Conservation (phyloP, 2,329 filamentous ascomycete genomes). For the Fusarium palustre region DNA sequence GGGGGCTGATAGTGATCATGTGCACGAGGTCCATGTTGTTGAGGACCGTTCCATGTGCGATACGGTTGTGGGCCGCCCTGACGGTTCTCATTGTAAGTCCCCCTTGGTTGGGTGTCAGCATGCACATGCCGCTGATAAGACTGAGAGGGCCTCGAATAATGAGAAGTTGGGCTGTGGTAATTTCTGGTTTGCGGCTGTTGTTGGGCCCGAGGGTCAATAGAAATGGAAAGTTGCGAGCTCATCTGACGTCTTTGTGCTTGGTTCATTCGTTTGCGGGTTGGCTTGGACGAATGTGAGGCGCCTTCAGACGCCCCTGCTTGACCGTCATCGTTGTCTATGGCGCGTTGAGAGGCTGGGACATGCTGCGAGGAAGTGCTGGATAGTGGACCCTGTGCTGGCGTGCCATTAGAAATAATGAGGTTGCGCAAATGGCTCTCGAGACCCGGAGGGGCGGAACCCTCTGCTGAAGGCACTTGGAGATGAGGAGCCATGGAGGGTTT, state of each 20-base stretch:
- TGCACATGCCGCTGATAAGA: constrained; percentile 42
- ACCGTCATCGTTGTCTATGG: neutral
- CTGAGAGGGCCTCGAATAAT: constrained; percentile 43
- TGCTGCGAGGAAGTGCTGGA: constrained; percentile 10
- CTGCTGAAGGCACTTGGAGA: constrained; percentile 6
- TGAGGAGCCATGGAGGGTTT: constrained; percentile 22
- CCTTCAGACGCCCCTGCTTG: constrained; percentile 12
- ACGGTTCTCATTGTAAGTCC: constrained; percentile 22
- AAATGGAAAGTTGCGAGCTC: constrained; percentile 68
- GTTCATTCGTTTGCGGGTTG: constrained; percentile 65
- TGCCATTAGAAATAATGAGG: constrained; percentile 68
- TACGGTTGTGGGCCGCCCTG: constrained; percentile 31
- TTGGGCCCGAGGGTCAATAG: constrained; percentile 60
- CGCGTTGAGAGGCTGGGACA: constrained; percentile 4
- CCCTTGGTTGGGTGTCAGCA: constrained; percentile 40
- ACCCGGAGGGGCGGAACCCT: constrained; percentile 31
- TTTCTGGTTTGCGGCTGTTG: constrained; percentile 45
- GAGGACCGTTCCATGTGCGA: constrained; percentile 40
- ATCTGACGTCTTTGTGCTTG: constrained; percentile 73
- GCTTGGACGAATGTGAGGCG: constrained; percentile 44
- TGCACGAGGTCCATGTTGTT: constrained; percentile 29
- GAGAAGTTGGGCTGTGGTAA: constrained; percentile 48
- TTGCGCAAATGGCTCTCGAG: constrained; percentile 69
- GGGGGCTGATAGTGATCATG: constrained; percentile 46
- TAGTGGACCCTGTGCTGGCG: constrained; percentile 31